Percentiles rank a stretch among this genome's conserved stretches.
phyloP scores from a whole-genome alignment of 208 protist species.

The Leptomonas pyrrhocoris region DNA sequence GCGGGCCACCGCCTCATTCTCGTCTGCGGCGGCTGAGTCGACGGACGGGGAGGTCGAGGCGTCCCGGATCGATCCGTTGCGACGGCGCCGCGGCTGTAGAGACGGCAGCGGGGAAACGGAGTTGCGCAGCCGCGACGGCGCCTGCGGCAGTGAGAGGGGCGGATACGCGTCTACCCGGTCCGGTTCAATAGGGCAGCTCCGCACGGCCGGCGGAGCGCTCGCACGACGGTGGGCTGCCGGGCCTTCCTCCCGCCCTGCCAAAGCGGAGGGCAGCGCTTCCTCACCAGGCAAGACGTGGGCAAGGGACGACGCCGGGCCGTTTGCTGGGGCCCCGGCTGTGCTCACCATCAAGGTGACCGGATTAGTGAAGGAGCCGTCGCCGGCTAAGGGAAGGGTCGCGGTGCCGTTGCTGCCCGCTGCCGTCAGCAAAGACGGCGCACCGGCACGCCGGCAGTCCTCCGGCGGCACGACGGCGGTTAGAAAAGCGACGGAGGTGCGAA shows the following conservation, averaged over 20 bases:
- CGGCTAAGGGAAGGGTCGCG: not conserved
- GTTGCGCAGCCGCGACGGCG: not conserved
- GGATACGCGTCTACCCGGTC: not conserved
- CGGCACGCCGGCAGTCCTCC: not conserved
- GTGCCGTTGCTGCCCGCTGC: not conserved
- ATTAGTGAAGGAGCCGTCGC: not conserved
- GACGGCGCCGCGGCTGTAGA: not conserved
- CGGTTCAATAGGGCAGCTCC: not conserved
- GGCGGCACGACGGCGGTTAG: not conserved
- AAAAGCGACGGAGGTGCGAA: not conserved
- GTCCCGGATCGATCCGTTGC: constrained; percentile 2
- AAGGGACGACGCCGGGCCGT: too few species aligned
- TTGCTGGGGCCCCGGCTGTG: too few species aligned
- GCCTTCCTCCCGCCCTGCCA: constrained; percentile 1
- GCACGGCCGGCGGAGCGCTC: not conserved
- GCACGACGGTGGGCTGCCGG: not conserved
- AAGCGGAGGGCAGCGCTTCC: not conserved
- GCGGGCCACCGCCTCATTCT: not conserved
- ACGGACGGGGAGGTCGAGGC: constrained; percentile 2
- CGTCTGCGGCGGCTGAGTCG: constrained; percentile 1
- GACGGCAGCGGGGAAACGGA: not conserved
- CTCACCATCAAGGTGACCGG: constrained; percentile 5
- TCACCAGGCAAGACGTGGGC: too few species aligned
- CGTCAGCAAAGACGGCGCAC: not conserved
- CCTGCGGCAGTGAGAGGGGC: not conserved